Percentiles rank a stretch among this genome's conserved stretches.
Conservation (phyloP, 78 protist genomes). For the Polysphondylium violaceum region DNA sequence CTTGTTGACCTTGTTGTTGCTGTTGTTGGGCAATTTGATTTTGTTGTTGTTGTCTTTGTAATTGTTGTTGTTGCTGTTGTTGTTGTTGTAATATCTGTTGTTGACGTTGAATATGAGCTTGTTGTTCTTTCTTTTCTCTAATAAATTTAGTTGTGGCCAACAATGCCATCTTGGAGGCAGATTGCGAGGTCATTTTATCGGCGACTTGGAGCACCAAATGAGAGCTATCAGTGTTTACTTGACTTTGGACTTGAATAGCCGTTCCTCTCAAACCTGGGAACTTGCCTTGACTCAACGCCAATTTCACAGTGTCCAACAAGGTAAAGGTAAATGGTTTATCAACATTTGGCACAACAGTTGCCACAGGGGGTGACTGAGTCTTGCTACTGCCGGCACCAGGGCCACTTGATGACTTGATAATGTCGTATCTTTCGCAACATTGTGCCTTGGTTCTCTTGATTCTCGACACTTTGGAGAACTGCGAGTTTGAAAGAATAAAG, state of each 20-base stretch:
- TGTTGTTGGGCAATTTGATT: neutral
- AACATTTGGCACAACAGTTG: neutral
- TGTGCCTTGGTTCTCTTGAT: conserved; percentile 15
- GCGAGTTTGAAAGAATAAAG: neutral
- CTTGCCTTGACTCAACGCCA: conserved; percentile 10
- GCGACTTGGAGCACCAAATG: neutral
- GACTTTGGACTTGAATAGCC: conserved; percentile 13
- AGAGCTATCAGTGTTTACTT: conserved; percentile 17
- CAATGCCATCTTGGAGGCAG: conserved; percentile 26
- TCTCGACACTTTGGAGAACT: conserved; percentile 5
- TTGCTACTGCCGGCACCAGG: neutral
- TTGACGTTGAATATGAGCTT: neutral
- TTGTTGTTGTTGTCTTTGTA: neutral
- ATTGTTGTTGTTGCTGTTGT: conserved; percentile 4
- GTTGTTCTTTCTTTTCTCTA: conserved; percentile 46
- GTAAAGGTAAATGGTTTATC: conserved; percentile 19
- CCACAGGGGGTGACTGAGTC: neutral
- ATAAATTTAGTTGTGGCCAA: conserved; percentile 17
- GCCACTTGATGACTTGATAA: neutral
- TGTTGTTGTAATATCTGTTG: conserved; percentile 6
- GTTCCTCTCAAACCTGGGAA: conserved; percentile 51
- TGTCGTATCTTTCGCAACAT: conserved; percentile 34
- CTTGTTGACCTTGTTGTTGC: conserved; percentile 32
- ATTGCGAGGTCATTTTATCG: neutral
- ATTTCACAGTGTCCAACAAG: conserved; percentile 19